Base-by-base conservation (phyloP, 805 yeast species). In the Monosporozyma yasuniensis region DNA sequence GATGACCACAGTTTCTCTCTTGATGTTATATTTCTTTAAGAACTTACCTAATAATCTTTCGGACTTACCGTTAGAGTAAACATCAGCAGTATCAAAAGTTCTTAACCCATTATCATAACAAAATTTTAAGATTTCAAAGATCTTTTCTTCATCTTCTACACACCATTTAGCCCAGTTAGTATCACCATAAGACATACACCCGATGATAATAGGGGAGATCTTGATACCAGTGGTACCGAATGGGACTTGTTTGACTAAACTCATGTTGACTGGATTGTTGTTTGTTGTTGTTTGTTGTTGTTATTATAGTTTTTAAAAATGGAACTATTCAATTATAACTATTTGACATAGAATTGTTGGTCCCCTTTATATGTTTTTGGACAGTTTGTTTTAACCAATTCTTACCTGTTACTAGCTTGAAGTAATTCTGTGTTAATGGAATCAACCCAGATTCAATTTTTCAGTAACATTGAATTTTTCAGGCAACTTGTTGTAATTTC, bases 141-240 rank as follows among this genome's bases (percentile, higher is more conserved):
- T 69, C 53, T 66, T 52, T 16, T 72, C 77, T 51, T 75, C 77
- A 52, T 77, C 78, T 19, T 72, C 76, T 38, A 70, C 53, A 38
- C 73, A 67, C 77, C 77, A 75, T 12, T 68, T 68, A 1, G 67
- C 67, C 77, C 76, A 75, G 3, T 47, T 43, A 52, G 71, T 72
- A 16, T 49, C 48, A 12, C 82, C 81, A 55, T 64, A 75, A 2
- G 76, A 63, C 82, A 77, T 77, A 54, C 79, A 75, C n/a, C 82
- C 83, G 9, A 77, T 72, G 47, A 78, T 67, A 21, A 77, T 57
- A 32, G 69, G 69, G 41, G 81, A 73, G 42, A 78, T 67, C 52
- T 71, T 69, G 37, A 78, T 38, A 2, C 83, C 83, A 0, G 79
- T 69, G 19, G 60, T 57, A 7, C 81, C 81, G 14, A 68, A 51